Evolutionary conservation across 202 grass and related monocot genomes (phyloP).

Genomic region (Bolboschoenoplectus hybrid): DNA sequence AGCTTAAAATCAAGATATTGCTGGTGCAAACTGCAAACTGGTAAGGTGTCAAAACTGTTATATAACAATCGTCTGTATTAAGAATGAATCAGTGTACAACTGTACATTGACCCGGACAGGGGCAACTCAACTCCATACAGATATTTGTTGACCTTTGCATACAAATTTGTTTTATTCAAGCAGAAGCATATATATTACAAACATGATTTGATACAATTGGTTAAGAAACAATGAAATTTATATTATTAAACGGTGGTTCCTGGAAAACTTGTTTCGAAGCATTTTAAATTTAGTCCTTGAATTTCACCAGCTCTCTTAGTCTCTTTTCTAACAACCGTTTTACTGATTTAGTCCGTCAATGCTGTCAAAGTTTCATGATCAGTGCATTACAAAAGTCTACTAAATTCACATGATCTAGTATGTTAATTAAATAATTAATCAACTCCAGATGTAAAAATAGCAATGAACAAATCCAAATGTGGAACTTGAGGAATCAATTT

Average conservation of each 20-base stretch:
- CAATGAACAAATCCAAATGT: neutral
- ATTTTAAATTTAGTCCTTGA: neutral
- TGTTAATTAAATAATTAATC: neutral
- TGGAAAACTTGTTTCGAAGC: neutral
- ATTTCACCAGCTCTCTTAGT: neutral
- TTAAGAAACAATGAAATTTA: neutral
- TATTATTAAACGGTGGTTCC: neutral
- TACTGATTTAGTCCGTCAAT: neutral
- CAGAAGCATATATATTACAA: neutral
- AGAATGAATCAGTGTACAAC: too few species aligned
- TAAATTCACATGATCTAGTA: neutral
- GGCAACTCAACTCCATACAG: too few species aligned
- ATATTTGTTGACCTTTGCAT: too few species aligned
- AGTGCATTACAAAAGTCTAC: neutral
- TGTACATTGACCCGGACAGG: too few species aligned
- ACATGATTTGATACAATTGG: neutral
- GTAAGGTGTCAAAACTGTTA: slow-evolving; percentile 47
- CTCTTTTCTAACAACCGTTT: neutral
- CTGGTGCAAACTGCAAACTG: slow-evolving; percentile 47
- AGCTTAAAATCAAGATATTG: slow-evolving; percentile 54
- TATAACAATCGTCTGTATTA: neutral
- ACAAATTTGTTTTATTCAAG: slow-evolving; percentile 34
- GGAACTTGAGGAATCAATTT: neutral
- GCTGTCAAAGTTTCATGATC: neutral
- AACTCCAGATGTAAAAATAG: neutral